phyloP scores from a whole-genome alignment of 2,329 filamentous ascomycete species.

The Alternaria alternata region DNA sequence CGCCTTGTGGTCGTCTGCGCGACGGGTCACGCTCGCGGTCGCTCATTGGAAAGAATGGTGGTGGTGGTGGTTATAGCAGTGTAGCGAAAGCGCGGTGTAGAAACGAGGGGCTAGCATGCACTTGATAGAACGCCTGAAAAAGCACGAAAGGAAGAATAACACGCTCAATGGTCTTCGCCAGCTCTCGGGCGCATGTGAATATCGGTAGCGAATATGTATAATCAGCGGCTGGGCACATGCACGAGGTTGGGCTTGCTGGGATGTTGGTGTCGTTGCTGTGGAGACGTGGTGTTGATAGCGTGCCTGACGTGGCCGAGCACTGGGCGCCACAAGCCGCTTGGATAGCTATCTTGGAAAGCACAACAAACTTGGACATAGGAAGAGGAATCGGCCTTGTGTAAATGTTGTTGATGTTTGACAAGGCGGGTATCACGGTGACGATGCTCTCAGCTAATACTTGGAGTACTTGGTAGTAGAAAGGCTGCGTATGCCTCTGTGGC shows the following conservation, averaged over 20 bases:
- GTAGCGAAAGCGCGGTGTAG: conserved; percentile 14
- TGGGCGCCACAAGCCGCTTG: conserved; percentile 22
- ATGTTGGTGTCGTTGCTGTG: conserved; percentile 37
- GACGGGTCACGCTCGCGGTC: conserved; percentile 34
- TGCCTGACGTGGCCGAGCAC: conserved; percentile 38
- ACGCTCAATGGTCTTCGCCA: conserved; percentile 2
- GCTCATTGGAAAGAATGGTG: conserved; percentile 24
- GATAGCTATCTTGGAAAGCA: conserved; percentile 20
- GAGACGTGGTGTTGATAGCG: conserved; percentile 34
- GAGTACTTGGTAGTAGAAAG: conserved; percentile 4
- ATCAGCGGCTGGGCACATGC: conserved; percentile 23
- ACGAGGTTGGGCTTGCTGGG: conserved; percentile 25
- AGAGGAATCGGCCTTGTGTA: conserved; percentile 4
- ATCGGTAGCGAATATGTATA: conserved; percentile 39
- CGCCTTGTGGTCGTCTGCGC: conserved; percentile 34
- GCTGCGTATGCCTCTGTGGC: not conserved
- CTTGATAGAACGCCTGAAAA: conserved; percentile 6
- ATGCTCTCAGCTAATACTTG: conserved; percentile 1
- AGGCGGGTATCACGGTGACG: conserved; percentile 5
- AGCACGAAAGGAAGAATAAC: conserved; percentile 10
- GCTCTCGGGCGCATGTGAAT: conserved; percentile 5
- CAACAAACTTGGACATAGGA: conserved; percentile 2
- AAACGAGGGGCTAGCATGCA: conserved; percentile 27
- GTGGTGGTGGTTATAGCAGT: conserved; percentile 6
- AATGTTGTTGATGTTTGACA: not conserved